Evolutionary conservation across 768 basidiomycete species (phyloP).

Genomic region (Mycena haematopus): DNA sequence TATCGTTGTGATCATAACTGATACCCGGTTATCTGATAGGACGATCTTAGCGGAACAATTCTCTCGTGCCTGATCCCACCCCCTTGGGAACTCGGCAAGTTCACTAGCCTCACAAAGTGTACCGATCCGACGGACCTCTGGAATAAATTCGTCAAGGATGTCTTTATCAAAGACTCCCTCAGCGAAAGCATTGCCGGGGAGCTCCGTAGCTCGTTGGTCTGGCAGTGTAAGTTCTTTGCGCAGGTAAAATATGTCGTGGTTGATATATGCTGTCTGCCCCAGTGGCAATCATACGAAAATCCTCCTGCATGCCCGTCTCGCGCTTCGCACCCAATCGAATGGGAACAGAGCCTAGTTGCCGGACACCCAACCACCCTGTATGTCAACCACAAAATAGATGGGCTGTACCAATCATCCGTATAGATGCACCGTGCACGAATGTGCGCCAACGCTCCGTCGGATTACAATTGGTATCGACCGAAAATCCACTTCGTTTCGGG

Average conservation of each 20-base stretch:
- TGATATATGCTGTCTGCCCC: not conserved
- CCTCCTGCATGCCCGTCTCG: slow-evolving; percentile 52
- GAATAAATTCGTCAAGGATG: slow-evolving; percentile 49
- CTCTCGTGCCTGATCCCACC: slow-evolving; percentile 41
- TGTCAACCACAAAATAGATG: slow-evolving; percentile 4
- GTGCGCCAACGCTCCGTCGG: slow-evolving; percentile 39
- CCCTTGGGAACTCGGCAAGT: slow-evolving; percentile 47
- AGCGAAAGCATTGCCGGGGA: slow-evolving; percentile 47
- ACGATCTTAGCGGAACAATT: slow-evolving; percentile 37
- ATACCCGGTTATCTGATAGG: slow-evolving; percentile 30
- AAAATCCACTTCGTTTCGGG: slow-evolving; percentile 53
- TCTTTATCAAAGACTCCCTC: slow-evolving; percentile 41
- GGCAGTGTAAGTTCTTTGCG: slow-evolving; percentile 45
- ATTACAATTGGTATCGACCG: slow-evolving; percentile 63
- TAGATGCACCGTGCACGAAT: slow-evolving; percentile 65
- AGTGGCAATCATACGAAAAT: slow-evolving; percentile 47
- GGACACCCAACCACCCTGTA: slow-evolving; percentile 65
- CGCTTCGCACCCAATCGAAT: slow-evolving; percentile 51
- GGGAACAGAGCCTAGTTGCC: slow-evolving; percentile 64
- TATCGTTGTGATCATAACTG: not conserved
- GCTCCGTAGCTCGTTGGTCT: slow-evolving; percentile 49
- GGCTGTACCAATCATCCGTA: not conserved
- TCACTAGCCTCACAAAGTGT: slow-evolving; percentile 34
- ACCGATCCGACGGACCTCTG: slow-evolving; percentile 46
- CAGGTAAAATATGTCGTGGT: not conserved